Base-by-base conservation (phyloP, 1,284 basidiomycete species). In the Tetrapyrgos nigripes region DNA sequence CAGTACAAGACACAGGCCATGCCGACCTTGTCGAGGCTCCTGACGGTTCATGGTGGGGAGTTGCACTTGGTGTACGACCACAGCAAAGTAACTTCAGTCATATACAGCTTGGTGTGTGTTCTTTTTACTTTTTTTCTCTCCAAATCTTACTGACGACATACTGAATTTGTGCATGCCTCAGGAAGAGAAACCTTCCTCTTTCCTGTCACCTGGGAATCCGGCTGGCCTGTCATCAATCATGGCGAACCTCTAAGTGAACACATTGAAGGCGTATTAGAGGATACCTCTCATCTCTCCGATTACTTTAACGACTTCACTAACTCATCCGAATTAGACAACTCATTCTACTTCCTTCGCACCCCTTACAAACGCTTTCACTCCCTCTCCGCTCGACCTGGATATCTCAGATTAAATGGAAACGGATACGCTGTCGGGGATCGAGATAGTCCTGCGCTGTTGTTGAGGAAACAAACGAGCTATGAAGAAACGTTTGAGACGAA, bases 121-220 rank as follows among this genome's bases (percentile, higher is more conserved):
- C 4, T 27, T 26, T 46, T 14, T 4, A 4, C 19, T 3, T 3
- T 29, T 23, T 37, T 13, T 4, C 40, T 11, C 31, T 35, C 13
- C 29, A 40, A 14, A 48, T 24, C 21, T 26, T 27, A 28, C 26
- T 51, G 31, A 4, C 6, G 3, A 43, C 23, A 14, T 31, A 2
- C 21, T 43, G 19, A 17, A 19, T 4, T 29, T 49, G 24, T 43
- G 3, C 19, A 3, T 53, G 53, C 37, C 26, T 57, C 62, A 76
- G 78, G 78, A n/a, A 69, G 79, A 28, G 78, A 80, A 58, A 79
- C 78, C 1, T 77, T 76, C 61, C 62, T 80, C 29, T 79, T 79
- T 53, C 77, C 79, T 1, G 75, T 80, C 0, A 74, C 71, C 8
- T 80, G 77, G 77, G 68, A 73, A 57, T 24, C 21, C 9, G 74